phyloP scores from a whole-genome alignment of 2,329 filamentous ascomycete genomes.

The Colletotrichum agaves region DNA sequence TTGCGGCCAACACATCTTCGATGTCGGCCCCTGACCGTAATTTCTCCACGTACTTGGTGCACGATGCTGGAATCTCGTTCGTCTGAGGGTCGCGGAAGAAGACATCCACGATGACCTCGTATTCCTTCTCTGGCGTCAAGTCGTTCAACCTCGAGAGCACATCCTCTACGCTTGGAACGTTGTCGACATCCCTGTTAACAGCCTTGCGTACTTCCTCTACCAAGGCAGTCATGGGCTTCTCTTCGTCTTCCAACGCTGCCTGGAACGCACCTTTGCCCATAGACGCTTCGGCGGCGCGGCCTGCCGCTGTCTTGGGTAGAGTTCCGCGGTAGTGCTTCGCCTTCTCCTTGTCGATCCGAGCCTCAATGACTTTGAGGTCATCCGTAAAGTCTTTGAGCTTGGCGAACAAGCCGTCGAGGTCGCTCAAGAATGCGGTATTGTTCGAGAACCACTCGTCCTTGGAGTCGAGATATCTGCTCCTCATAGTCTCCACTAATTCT shows the following conservation, averaged over 20 bases:
- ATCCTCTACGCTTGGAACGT: conserved; percentile 20
- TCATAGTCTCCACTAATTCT: conserved; percentile 58
- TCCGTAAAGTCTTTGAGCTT: conserved; percentile 56
- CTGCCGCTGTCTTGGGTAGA: conserved; percentile 38
- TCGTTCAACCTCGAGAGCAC: conserved; percentile 31
- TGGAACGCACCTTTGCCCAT: conserved; percentile 30
- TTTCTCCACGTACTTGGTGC: conserved; percentile 54
- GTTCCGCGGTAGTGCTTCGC: conserved; percentile 62
- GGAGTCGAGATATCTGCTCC: conserved; percentile 50
- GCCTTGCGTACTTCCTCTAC: conserved; percentile 24
- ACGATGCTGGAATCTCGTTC: conserved; percentile 43
- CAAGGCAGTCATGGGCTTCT: conserved; percentile 11
- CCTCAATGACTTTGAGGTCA: conserved; percentile 59
- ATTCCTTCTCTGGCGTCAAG: conserved; percentile 19
- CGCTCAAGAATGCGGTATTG: conserved; percentile 59
- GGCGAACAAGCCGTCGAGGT: conserved; percentile 60
- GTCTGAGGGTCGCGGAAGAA: conserved; percentile 52
- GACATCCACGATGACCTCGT: conserved; percentile 32
- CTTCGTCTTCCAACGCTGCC: conserved; percentile 26
- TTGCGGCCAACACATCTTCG: conserved; percentile 44
- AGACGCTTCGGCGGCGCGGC: conserved; percentile 22
- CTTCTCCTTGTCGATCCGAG: conserved; percentile 62
- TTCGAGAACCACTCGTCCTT: conserved; percentile 63
- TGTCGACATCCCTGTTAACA: conserved; percentile 11
- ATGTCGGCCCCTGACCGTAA: conserved; percentile 44